phyloP scores from a whole-genome alignment of 345 rosid species.

The Psidium friedrichsthalianum region DNA sequence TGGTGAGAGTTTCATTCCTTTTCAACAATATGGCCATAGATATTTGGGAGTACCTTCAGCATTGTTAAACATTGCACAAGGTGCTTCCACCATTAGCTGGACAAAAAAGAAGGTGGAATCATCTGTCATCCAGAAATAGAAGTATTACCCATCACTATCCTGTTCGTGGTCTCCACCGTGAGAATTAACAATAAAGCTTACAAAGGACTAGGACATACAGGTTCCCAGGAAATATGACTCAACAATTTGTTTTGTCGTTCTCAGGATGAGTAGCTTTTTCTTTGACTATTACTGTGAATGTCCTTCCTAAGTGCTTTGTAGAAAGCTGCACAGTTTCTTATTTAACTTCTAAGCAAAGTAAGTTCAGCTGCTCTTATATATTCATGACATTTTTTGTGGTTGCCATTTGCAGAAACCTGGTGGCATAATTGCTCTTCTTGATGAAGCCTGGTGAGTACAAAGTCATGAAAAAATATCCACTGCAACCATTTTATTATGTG shows the following conservation, averaged over 20 bases:
- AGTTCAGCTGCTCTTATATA: not conserved
- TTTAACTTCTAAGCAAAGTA: not conserved
- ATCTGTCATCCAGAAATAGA: not conserved
- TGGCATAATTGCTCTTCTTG: constrained; percentile 96
- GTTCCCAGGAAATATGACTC: not conserved
- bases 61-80: not conserved
- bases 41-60: not conserved
- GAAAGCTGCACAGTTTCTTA: not conserved
- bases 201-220: not conserved
- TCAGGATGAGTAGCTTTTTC: not conserved
- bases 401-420: constrained; percentile 77
- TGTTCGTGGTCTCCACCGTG: not conserved
- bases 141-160: not conserved
- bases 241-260: not conserved
- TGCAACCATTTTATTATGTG: not conserved
- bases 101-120: not conserved
- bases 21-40: not conserved
- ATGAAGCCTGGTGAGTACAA: constrained; percentile 92
- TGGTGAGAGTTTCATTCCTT: not conserved
- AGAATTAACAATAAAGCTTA: not conserved
- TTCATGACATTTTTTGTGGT: not conserved
- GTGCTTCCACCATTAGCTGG: not conserved
- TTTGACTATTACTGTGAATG: not conserved
- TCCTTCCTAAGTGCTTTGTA: not conserved
- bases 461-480: not conserved